Evolutionary conservation across 2,329 filamentous ascomycete genomes (phyloP), one percentile per base, ranked within the genome.

Genomic region (Alternaria metachromatica): DNA sequence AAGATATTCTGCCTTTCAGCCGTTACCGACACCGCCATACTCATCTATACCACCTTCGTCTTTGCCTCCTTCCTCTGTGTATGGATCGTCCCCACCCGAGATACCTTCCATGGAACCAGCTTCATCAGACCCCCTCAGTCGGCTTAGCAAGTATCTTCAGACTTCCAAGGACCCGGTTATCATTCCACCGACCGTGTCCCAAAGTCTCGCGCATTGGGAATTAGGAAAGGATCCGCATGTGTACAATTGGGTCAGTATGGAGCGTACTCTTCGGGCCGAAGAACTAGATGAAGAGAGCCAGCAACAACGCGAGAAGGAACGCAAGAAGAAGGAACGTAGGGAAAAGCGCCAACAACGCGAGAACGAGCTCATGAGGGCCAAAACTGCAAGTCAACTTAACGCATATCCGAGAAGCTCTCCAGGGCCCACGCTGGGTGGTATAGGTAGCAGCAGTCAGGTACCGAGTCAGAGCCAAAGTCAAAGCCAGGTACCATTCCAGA

Each of bases 171-270:
- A 51, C 63, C 25, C 62, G 60, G 33, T 68, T 62, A 44, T 69
- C 1, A 66, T 82, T 1, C 72, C 79, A 1, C 73, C 76, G 13
- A 74, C 70, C 15, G 70, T 83, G 6, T 71, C 67, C 21, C 75
- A 77, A 44, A 65, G 84, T 15, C 74, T 84, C 6, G 68, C 75
- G 30, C 83, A 84, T 59, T 85, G 83, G 83, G 65, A 72, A 9
- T 43, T 72, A 2, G 81, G 80, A 23, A 62, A 68, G 5, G 78
- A 83, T 55, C 81, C 81, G 2, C 65, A 55, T 4, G 64, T 63
- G 6, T 85, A 84, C 64, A 77, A 82, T 55, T 84, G 80, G 80
- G 70, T 76, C 21, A 65, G 76, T 2, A 77, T 72, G 4, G 78
- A 78, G 25, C 72, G 70, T 23, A 63, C 65, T 30, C 50, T 73